Percentiles rank a stretch among this genome's conserved stretches.
Evolutionary conservation across 495 filamentous ascomycete species (phyloP).

Genomic region (Penicillium angulare): DNA sequence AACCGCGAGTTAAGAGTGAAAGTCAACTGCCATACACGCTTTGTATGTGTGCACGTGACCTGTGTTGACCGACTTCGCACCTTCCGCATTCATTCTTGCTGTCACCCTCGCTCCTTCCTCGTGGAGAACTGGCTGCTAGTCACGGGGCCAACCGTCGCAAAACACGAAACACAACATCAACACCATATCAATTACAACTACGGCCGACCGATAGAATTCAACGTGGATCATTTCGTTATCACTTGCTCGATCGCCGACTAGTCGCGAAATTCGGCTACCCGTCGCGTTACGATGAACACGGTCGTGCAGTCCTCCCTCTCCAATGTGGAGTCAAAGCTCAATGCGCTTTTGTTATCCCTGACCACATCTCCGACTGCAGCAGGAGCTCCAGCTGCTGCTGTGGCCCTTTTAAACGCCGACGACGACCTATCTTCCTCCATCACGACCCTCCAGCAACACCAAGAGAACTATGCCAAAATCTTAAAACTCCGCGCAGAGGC

Average conservation of each 20-base stretch:
- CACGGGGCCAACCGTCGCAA: too few species aligned
- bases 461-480: slow-evolving; percentile 42
- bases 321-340: slow-evolving; percentile 42
- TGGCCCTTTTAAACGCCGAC: slow-evolving; percentile 42
- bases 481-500: slow-evolving; percentile 38
- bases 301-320: slow-evolving; percentile 37
- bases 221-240: too few species aligned
- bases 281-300: slow-evolving; percentile 32
- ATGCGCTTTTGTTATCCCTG: slow-evolving; percentile 39
- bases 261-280: not conserved
- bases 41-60: not conserved
- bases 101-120: not conserved
- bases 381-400: slow-evolving; percentile 39
- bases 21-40: not conserved
- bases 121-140: too few species aligned
- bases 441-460: slow-evolving; percentile 41
- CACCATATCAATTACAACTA: too few species aligned
- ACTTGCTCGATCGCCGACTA: too few species aligned
- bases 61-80: not conserved
- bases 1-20: not conserved
- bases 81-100: not conserved
- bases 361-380: slow-evolving; percentile 44
- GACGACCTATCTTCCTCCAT: slow-evolving; percentile 39
- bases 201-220: too few species aligned
- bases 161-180: too few species aligned